Percentiles rank a stretch among this genome's conserved stretches.
These are phyloP conservation scores for Cardamine chenopodiifolia DNA, from an alignment of 345 rosid species.

Conservation along the genomic window DNA sequence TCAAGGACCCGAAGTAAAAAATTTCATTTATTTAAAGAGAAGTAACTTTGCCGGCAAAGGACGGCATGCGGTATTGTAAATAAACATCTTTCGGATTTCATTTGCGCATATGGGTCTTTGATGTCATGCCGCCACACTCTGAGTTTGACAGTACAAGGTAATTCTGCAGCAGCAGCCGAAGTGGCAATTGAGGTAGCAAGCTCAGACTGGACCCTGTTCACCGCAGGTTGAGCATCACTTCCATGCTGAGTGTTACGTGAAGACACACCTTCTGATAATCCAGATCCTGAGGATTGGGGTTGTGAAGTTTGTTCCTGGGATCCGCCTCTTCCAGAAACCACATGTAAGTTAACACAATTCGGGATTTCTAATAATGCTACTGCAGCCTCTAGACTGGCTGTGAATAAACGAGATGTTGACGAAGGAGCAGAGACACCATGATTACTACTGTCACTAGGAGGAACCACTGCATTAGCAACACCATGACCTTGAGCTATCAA, in stretches of 20 bases:
- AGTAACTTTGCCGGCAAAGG: conserved; percentile 71
- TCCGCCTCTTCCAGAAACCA: conserved; percentile 51
- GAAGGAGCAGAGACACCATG: conserved; percentile 48
- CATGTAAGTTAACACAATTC: conserved; percentile 51
- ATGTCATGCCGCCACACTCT: conserved; percentile 84
- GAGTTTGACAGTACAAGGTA: conserved; percentile 92
- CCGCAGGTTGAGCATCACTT: conserved; percentile 53
- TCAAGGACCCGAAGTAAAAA: neutral
- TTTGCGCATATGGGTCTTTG: conserved; percentile 63
- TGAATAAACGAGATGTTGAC: conserved; percentile 43
- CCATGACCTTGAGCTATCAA: conserved; percentile 71
- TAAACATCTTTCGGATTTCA: conserved; percentile 64
- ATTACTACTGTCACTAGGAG: conserved; percentile 46
- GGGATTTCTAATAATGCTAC: conserved; percentile 54
- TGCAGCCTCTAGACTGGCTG: conserved; percentile 53
- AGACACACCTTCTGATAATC: conserved; percentile 45
- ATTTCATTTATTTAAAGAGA: neutral
- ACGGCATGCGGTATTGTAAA: conserved; percentile 85
- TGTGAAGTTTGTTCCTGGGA: conserved; percentile 46
- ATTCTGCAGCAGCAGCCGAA: conserved; percentile 61
- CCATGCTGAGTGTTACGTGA: conserved; percentile 41
- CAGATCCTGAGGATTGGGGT: conserved; percentile 49
- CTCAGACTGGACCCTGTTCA: conserved; percentile 70
- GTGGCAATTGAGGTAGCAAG: conserved; percentile 47
- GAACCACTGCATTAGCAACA: conserved; percentile 48